Conservation (phyloP, 164 flowering plant genomes). For the Echeveria elegans region DNA sequence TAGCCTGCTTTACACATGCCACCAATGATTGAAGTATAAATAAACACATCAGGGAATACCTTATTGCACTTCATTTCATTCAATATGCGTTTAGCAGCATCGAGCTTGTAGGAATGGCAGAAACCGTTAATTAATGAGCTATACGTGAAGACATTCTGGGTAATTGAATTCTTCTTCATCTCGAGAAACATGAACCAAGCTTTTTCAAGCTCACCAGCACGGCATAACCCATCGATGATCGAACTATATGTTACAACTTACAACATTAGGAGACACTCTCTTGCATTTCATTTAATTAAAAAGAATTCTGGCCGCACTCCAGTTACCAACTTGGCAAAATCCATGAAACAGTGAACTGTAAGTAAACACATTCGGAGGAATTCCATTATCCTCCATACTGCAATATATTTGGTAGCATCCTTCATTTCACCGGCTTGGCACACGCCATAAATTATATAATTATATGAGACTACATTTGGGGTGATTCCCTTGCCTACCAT, state of each 20-base stretch:
- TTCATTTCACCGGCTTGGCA: not conserved
- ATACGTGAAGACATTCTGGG: not conserved
- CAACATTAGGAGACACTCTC: slow-evolving; percentile 1
- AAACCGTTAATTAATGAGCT: not conserved
- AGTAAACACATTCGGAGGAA: not conserved
- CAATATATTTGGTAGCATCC: not conserved
- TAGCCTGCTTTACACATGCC: not conserved
- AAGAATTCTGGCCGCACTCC: not conserved
- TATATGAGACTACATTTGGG: not conserved
- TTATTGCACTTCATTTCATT: not conserved
- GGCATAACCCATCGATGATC: not conserved
- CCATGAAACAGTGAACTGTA: not conserved
- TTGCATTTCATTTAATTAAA: not conserved
- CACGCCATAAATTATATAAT: not conserved
- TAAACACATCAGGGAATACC: slow-evolving; percentile 1
- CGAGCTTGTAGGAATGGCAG: not conserved
- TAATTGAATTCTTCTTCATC: not conserved
- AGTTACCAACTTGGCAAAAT: not conserved
- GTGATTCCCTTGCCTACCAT: not conserved
- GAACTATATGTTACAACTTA: slow-evolving; percentile 1
- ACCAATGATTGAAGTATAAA: not conserved
- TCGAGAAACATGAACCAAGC: slow-evolving; percentile 5
- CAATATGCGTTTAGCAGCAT: not conserved
- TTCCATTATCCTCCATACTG: slow-evolving; percentile 1
- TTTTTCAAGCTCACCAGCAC: slow-evolving; percentile 3